These are phyloP conservation scores for Mucor saturninus DNA, from an alignment of 371 early-diverging fungal genomes.

Conservation along the genomic window DNA sequence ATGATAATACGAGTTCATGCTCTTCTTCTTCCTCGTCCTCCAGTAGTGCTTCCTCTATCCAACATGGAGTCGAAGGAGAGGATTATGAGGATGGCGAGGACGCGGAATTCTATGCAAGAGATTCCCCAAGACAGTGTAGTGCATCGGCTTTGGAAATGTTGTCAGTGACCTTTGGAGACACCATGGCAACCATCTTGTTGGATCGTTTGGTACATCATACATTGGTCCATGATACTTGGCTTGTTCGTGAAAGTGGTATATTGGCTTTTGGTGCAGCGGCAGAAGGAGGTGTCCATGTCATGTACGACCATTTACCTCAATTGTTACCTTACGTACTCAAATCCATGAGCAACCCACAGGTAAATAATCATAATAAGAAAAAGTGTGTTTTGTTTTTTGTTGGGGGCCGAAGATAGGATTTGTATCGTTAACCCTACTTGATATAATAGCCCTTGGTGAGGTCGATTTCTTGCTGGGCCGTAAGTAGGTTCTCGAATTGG, in stretches of 20 bases:
- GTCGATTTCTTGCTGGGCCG: conserved; percentile 92
- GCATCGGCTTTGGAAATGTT: conserved; percentile 89
- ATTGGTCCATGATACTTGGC: conserved; percentile 78
- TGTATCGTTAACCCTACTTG: not conserved
- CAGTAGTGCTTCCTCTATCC: conserved; percentile 6
- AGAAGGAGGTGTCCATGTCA: conserved; percentile 68
- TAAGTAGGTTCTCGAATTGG: conserved; percentile 89
- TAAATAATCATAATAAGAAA: conserved; percentile 3
- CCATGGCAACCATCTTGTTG: conserved; percentile 64
- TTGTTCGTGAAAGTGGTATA: conserved; percentile 85
- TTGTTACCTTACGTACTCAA: conserved; percentile 78
- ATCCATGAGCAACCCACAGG: conserved; percentile 71
- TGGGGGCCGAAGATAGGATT: too few species aligned
- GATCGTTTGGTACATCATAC: conserved; percentile 75
- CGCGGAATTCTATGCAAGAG: conserved; percentile 78
- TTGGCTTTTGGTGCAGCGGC: conserved; percentile 93
- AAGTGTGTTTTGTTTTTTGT: too few species aligned
- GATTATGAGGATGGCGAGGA: conserved; percentile 42
- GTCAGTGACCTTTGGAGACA: conserved; percentile 74
- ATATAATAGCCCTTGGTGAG: conserved; percentile 71
- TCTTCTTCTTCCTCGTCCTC: not conserved
- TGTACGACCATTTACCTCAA: conserved; percentile 76
- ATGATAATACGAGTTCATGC: not conserved
- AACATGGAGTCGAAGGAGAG: not conserved
- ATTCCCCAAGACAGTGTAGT: conserved; percentile 92